A percentile compares a stretch with the other conserved stretches of the same genome.
Evolutionary conservation across 73 alveolate species (phyloP).

Genomic region (Halteria grandinella): DNA sequence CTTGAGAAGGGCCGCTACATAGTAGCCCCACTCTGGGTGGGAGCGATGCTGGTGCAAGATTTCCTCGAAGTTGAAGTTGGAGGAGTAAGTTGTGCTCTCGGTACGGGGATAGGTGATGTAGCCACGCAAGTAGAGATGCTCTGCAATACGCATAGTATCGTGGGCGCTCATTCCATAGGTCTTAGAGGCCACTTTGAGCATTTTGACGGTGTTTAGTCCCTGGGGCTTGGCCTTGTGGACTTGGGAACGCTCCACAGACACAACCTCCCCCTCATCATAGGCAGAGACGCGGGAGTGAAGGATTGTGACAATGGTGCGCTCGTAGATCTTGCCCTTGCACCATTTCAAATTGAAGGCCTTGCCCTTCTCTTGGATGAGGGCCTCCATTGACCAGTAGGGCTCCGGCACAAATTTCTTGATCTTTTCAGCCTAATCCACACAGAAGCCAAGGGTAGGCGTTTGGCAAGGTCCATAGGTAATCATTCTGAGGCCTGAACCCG

Average conservation of each 20-base stretch:
- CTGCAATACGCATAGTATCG: conserved; percentile 98
- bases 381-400: conserved; percentile 79
- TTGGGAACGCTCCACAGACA: conserved; percentile 59
- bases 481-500: conserved; percentile 79
- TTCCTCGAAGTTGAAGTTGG: conserved; percentile 88
- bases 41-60: conserved; percentile 72
- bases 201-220: conserved; percentile 95
- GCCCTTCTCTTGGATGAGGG: conserved; percentile 3
- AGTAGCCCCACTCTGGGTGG: conserved; percentile 82
- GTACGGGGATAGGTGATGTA: conserved; percentile 99
- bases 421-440: conserved; percentile 98
- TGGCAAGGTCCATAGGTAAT: conserved; percentile 99
- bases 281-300: neutral
- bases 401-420: conserved; percentile 95
- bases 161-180: conserved; percentile 97
- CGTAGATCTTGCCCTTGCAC: conserved; percentile 73
- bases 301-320: conserved; percentile 54
- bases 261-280: conserved; percentile 63
- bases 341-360: conserved; percentile 63
- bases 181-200: conserved; percentile 93
- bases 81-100: conserved; percentile 95
- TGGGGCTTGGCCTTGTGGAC: conserved; percentile 87
- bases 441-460: conserved; percentile 99
- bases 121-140: conserved; percentile 97
- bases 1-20: conserved; percentile 68